Evolutionary conservation across 768 basidiomycete genomes (phyloP), one percentile per base, ranked within the genome.

Genomic region (Kwoniella heveanensis): DNA sequence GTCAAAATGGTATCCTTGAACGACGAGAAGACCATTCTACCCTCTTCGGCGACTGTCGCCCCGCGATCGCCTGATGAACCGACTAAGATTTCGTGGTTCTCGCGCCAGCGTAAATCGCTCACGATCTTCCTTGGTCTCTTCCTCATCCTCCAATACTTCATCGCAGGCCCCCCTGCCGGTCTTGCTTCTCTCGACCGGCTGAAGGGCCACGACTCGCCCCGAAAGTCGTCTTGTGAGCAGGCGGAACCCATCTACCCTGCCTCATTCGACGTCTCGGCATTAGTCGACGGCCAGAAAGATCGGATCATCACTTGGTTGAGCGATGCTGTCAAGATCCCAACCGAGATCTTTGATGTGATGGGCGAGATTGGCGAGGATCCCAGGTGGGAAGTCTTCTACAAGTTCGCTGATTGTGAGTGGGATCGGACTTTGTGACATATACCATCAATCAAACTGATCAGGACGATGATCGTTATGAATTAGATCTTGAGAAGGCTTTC

Each of bases 401-500:
- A 56, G 32, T 74, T 73, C 51, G 58, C 71, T 13, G 69, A 72
- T 13, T 77, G 73, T 75, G 47, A 52, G 75, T 73, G 3, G n/a
- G n/a, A n/a, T n/a, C n/a, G n/a, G n/a, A 7, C 7, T 9, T 8
- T 44, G 8, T 44, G 9, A 17, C 15, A 10, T 44, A 8, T 49
- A 32, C 32, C 13, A 5, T 32, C n/a, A n/a, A n/a, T n/a, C n/a
- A n/a, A n/a, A n/a, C n/a, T n/a, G n/a, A n/a, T n/a, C n/a, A n/a
- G n/a, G n/a, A n/a, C n/a, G n/a, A n/a, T n/a, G n/a, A n/a, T n/a
- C n/a, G n/a, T n/a, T n/a, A n/a, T n/a, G n/a, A n/a, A n/a, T n/a
- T 46, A 77, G 75, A 88, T 68, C 82, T 90, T 27, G 70, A 70
- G 57, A 67, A 74, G 29, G 78, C 88, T 32, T 92, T 89, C 68